Base-by-base conservation (phyloP, 208 protist genomes). In the Leishmania arabica region DNA sequence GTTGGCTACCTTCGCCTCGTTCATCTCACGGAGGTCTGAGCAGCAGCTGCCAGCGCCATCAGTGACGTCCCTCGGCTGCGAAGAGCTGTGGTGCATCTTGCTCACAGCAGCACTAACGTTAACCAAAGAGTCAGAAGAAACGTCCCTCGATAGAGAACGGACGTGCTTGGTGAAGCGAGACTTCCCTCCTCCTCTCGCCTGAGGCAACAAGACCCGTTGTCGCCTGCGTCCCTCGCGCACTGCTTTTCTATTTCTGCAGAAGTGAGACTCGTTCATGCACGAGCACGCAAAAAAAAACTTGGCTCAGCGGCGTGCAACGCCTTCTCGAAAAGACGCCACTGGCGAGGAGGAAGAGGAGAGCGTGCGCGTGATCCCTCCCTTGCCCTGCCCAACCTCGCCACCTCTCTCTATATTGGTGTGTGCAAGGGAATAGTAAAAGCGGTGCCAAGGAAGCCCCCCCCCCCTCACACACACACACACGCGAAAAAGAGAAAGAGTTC, bases 1-100 rank as follows among this genome's bases (percentile, higher is more conserved):
- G 79, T 96, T 94, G 13, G 89, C 88, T 34, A 95, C 95, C 75
- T 95, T 98, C 34, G 92, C 92, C 40, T 96, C 92, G 76, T 98
- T 98, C 47, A 98, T 91, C 81, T 98, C 91, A 4, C 90, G 89
- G n/a, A 97, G 81, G 69, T 96, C 92, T 27, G 94, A 95, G 80
- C 89, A 91, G 54, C 84, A 85, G 81, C 91, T 96, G 21, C 78
- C 84, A 0, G 70, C 47, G 66, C 72, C 78, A 2, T 60, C 47
- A n/a, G 45, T 47, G 45, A 65, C 37, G 21, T 45, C 27, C 31
- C 56, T 77, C 74, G 73, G 79, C 69, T 73, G 69, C 47, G 69
- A 73, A n/a, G 69, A 24, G 69, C 42, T 54, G 21, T 37, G n/a
- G 40, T 40, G 24, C 69, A 73, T 73, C 11, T 73, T 54, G 37